Conservation (phyloP, 441 rosid genomes). For the Isatis lusitanica region DNA sequence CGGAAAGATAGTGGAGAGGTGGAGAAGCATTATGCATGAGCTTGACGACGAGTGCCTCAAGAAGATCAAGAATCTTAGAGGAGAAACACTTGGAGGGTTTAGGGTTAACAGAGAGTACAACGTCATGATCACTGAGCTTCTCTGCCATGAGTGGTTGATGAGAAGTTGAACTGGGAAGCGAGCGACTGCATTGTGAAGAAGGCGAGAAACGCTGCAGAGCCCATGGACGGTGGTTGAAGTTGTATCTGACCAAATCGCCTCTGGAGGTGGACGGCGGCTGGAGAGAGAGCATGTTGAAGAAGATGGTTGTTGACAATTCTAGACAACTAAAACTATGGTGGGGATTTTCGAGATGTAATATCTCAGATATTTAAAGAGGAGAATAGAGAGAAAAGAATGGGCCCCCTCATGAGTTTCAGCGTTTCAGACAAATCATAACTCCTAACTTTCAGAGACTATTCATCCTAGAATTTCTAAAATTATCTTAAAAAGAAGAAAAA, state of each 20-base stretch:
- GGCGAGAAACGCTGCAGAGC: constrained; percentile 42
- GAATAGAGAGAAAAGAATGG: constrained; percentile 20
- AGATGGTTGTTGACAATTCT: constrained; percentile 13
- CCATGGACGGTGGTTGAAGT: constrained; percentile 37
- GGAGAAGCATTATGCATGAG: constrained; percentile 66
- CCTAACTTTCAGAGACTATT: no score
- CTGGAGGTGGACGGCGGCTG: neutral
- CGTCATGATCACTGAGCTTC: neutral
- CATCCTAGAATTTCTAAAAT: no score
- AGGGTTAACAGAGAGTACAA: constrained; percentile 59
- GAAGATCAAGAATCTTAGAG: constrained; percentile 57
- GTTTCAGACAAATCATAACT: no score
- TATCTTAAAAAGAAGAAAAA: no score
- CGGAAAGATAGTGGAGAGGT: constrained; percentile 81
- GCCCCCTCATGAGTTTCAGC: constrained; percentile 30
- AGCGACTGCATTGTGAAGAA: constrained; percentile 29
- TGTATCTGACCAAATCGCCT: no score
- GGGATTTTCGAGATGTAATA: constrained; percentile 16
- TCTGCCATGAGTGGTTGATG: neutral
- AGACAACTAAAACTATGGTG: neutral
- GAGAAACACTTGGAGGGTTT: constrained; percentile 63
- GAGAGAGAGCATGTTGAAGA: constrained; percentile 35
- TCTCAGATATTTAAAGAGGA: neutral
- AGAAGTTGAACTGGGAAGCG: neutral
- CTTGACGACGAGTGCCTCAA: constrained; percentile 75